Base-by-base conservation (phyloP, 2,329 filamentous ascomycete genomes). In the Colletotrichum lentis region DNA sequence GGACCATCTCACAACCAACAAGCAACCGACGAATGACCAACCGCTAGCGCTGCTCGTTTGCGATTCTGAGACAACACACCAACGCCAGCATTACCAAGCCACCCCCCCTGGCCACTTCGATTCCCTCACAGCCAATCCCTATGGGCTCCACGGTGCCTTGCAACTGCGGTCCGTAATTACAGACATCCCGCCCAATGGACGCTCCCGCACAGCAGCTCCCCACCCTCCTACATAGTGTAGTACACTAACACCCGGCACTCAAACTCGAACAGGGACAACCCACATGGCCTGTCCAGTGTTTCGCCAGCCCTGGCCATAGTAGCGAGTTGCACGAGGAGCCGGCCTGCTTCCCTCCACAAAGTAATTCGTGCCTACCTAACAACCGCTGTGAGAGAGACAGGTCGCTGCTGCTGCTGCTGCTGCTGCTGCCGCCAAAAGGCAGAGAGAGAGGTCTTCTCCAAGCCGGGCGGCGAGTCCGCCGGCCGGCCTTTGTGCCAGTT, bases 181-280 rank as follows among this genome's bases (percentile, higher is more conserved):
- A 65, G 39, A 24, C 7, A 54, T 35, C 62, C 43, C 62, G 37
- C 55, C 62, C 65, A 68, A 65, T 68, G 52, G 62, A 68, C 65
- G 41, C 50, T 47, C 65, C 62, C 65, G 64, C 62, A 65, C 54
- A 43, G 47, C 55, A 49, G 20, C 50, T 12, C 3, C 22, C 41
- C 64, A 54, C 54, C 60, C 50, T 50, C 37, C 39, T 68, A 53
- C 69, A n/a, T n/a, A n/a, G n/a, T n/a, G n/a, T n/a, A n/a, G n/a
- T n/a, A n/a, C n/a, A n/a, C n/a, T n/a, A n/a, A n/a, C n/a, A 49
- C 59, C 55, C 69, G 67, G 63, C 59, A 70, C 64, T 71, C 62
- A 68, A 71, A 63, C 57, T 71, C 69, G 67, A 71, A 70, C 69
- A 61, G 57, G 58, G 59, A 67, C 60, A 60, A 43, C 67, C 67